These are phyloP conservation scores for Candida pseudofarinosa DNA, from an alignment of 805 yeast species.

Conservation along the genomic window DNA sequence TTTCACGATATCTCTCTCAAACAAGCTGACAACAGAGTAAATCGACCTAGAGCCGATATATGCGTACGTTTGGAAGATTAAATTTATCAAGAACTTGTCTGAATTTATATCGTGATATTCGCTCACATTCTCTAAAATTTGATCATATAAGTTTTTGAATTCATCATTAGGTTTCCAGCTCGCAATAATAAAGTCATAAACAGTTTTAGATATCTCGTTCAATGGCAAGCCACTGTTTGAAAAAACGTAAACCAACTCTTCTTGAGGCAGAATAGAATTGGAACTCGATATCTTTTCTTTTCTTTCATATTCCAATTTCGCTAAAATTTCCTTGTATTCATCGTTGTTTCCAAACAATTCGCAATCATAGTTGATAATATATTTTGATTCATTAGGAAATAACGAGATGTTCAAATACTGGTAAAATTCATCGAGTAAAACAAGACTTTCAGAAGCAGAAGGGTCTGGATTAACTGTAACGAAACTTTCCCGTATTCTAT, in stretches of 20 bases:
- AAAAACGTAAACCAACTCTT: slow-evolving; percentile 34
- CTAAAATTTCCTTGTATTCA: slow-evolving; percentile 21
- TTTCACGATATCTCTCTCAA: slow-evolving; percentile 38
- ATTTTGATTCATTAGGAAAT: slow-evolving; percentile 24
- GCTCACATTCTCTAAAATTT: slow-evolving; percentile 19
- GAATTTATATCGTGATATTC: slow-evolving; percentile 17
- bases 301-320: slow-evolving; percentile 19
- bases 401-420: slow-evolving; percentile 36
- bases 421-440: slow-evolving; percentile 34
- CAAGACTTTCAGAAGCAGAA: slow-evolving; percentile 27
- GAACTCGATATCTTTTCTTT: slow-evolving; percentile 13
- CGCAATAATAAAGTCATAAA: slow-evolving; percentile 38
- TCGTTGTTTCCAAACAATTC: slow-evolving; percentile 31
- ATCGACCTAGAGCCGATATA: slow-evolving; percentile 86
- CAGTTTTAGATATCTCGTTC: slow-evolving; percentile 31
- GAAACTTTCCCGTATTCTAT: slow-evolving; percentile 67
- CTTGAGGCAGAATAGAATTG: slow-evolving; percentile 29
- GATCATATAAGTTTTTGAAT: slow-evolving; percentile 30
- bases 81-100: slow-evolving; percentile 46
- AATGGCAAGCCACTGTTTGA: slow-evolving; percentile 35
- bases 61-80: slow-evolving; percentile 68
- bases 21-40: slow-evolving; percentile 43
- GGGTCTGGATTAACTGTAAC: slow-evolving; percentile 27
- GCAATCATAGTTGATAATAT: slow-evolving; percentile 30
- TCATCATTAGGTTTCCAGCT: slow-evolving; percentile 38